Base-by-base conservation (phyloP, 1,284 basidiomycete genomes). In the Bjerkandera adusta region DNA sequence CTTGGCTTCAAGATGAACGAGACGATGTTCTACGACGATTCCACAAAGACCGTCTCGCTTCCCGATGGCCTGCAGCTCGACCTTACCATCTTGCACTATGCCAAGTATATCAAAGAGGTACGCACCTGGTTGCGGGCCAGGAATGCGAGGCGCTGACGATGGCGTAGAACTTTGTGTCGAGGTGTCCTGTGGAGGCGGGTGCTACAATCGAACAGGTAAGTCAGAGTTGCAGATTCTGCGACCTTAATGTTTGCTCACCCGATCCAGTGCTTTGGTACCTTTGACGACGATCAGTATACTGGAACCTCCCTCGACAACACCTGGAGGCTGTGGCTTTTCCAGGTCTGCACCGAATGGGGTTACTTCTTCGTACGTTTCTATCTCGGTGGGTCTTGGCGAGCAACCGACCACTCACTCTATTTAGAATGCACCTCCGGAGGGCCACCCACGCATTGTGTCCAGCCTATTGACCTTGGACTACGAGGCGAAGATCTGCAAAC, bases 291-390 rank as follows among this genome's bases (percentile, higher is more conserved):
- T 1, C 72, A 79, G 55, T 96, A 82, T 67, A 75, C 76, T 51
- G 72, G 75, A 11, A 79, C 76, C 0, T 77, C 75, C 11, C 67
- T 91, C 5, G 70, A 79, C 48, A 77, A 89, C 62, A 76, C 74
- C 0, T 95, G 92, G 91, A 76, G 92, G 35, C 72, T 89, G 10
- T 98, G 95, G 95, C 64, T 76, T 2, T 98, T 93, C 77, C 94
- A 97, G 66, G 83, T 86, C 48, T 97, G 92, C 69, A 94, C 89
- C 0, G 83, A 95, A 60, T 97, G 94, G 93, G 95, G 94, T 1
- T 97, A 93, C 67, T 94, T 96, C 63, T 75, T 70, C 3, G 86
- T 85, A 54, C 18, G 70, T 58, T 43, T 25, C 18, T 38, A 45
- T 43, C 42, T 54, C 29, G 42, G 40, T 8, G 12, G 24, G 26